Percentiles rank a stretch among this genome's conserved stretches.
These are phyloP conservation scores for Coemansia sp. DNA, from an alignment of 192 early-diverging fungal species.

Conservation along the genomic window DNA sequence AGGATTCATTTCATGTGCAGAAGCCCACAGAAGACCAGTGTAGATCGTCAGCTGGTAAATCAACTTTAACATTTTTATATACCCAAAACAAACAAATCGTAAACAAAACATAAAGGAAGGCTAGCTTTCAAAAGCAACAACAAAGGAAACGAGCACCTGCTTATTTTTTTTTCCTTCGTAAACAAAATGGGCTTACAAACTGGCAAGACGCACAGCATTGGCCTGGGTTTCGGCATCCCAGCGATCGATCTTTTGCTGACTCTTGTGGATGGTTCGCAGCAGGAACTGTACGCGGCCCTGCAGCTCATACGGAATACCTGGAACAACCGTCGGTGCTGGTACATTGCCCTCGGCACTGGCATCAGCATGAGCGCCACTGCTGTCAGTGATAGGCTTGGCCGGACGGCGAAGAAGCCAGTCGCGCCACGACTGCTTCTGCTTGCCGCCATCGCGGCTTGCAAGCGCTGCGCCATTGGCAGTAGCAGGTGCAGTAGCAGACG, in stretches of 20 bases:
- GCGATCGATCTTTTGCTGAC: conserved; percentile 58
- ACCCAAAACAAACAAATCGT: too few relatives aligned
- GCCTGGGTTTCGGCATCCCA: conserved; percentile 51
- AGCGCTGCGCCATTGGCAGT: neutral
- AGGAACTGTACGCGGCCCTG: conserved; percentile 60
- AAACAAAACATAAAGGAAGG: too few relatives aligned
- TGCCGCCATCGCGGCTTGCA: neutral
- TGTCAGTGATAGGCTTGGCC: neutral
- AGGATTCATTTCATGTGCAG: too few relatives aligned
- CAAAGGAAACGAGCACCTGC: neutral
- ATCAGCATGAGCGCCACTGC: too few relatives aligned
- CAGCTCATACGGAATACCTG: conserved; percentile 62
- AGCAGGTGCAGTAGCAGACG: neutral
- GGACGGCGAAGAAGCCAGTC: conserved; percentile 57
- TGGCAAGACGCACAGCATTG: conserved; percentile 17
- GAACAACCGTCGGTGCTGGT: conserved; percentile 18
- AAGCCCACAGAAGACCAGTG: too few relatives aligned
- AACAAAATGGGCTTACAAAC: neutral
- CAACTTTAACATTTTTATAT: too few relatives aligned
- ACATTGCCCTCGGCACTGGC: neutral
- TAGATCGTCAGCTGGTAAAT: too few relatives aligned
- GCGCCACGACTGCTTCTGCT: conserved; percentile 27
- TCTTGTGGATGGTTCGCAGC: conserved; percentile 57
- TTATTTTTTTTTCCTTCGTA: too few relatives aligned
- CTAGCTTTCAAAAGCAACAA: neutral